A percentile compares a stretch with the other conserved stretches of the same genome.
Evolutionary conservation across 345 rosid genomes (phyloP).

Genomic region (Aquilaria sinensis): DNA sequence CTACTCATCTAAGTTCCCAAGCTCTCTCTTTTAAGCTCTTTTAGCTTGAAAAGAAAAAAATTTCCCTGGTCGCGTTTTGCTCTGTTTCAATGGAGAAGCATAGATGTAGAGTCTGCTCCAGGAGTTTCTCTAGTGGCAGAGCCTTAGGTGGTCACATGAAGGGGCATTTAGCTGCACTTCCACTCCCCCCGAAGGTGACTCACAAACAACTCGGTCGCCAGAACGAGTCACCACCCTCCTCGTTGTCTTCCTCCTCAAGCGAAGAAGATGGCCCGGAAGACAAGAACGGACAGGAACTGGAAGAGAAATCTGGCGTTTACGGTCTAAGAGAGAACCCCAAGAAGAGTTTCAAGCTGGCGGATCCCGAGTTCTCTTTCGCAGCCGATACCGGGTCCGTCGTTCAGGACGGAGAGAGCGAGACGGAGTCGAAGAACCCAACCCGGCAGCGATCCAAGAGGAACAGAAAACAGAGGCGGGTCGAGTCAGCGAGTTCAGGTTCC

Average conservation of each 20-base stretch:
- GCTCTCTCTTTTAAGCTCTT: slow-evolving; percentile 21
- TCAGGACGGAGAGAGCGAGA: slow-evolving; percentile 68
- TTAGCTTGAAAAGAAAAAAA: slow-evolving; percentile 13
- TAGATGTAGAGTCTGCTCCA: slow-evolving; percentile 76
- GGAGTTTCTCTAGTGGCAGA: slow-evolving; percentile 75
- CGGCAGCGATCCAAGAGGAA: slow-evolving; percentile 48
- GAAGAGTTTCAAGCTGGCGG: slow-evolving; percentile 54
- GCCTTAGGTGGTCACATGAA: slow-evolving; percentile 97
- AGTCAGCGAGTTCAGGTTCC: slow-evolving; percentile 61
- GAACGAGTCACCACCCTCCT: slow-evolving; percentile 30
- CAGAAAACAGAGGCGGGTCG: slow-evolving; percentile 19
- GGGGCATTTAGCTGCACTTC: slow-evolving; percentile 67
- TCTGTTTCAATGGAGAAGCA: slow-evolving; percentile 54
- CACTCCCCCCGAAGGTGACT: slow-evolving; percentile 20
- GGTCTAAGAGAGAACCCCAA: slow-evolving; percentile 73
- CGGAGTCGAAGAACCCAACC: slow-evolving; percentile 64
- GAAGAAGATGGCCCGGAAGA: slow-evolving; percentile 11
- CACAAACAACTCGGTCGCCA: slow-evolving; percentile 20
- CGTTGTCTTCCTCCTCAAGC: slow-evolving; percentile 45
- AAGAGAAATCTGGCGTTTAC: slow-evolving; percentile 32
- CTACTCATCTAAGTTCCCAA: slow-evolving; percentile 81
- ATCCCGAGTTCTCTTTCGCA: slow-evolving; percentile 56
- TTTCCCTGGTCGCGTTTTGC: slow-evolving; percentile 15
- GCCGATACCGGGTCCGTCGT: slow-evolving; percentile 36
- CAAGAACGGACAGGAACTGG: slow-evolving; percentile 19